Evolutionary conservation across 106 monocot genomes (phyloP), one percentile per base, ranked within the genome.

Genomic region (Dioscorea dumetorum): DNA sequence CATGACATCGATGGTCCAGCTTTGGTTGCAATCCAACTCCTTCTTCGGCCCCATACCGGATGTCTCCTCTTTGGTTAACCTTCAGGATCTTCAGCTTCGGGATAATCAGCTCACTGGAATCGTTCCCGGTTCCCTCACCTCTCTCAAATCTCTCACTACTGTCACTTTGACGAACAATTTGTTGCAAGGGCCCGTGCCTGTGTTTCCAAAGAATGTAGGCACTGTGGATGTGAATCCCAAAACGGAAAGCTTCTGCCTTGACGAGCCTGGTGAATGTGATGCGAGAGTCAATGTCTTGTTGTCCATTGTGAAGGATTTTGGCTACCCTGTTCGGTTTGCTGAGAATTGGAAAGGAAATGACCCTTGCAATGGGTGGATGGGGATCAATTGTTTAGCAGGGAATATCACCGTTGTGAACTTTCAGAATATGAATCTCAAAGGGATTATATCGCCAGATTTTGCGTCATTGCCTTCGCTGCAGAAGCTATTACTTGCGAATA

Each of bases 11-110:
- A 18, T 85, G 11, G 16, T 23, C 12, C 69, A 78, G 54, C 68
- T 90, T 17, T 78, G 69, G 71, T 31, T 90, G 24, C 79, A 90
- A 19, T 75, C 73, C 3, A 90, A 90, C 41, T 50, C 63, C 19
- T 81, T 90, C 78, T 73, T 83, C 15, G 83, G 90, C 2, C 73
- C 83, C 3, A 23, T 90, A 8, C 90, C 90, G 20, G 90, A 87
- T 53, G 64, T 91, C 41, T 81, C 87, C 17, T 67, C 31, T 14
- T 70, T 91, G n/a, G 28, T 33, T 24, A 17, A 22, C 51, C 69
- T 91, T 17, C 24, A 24, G 8, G 81, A 83, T 22, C 73, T 91
- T 56, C 58, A 73, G 21, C 71, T 87, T 21, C 63, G 90, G 13
- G 90, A 91, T 59, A 91, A 91, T 41, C 50, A 22, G 32, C 64